Evolutionary conservation across 805 yeast species (phyloP).

Genomic region (Barnettozyma vustinii): DNA sequence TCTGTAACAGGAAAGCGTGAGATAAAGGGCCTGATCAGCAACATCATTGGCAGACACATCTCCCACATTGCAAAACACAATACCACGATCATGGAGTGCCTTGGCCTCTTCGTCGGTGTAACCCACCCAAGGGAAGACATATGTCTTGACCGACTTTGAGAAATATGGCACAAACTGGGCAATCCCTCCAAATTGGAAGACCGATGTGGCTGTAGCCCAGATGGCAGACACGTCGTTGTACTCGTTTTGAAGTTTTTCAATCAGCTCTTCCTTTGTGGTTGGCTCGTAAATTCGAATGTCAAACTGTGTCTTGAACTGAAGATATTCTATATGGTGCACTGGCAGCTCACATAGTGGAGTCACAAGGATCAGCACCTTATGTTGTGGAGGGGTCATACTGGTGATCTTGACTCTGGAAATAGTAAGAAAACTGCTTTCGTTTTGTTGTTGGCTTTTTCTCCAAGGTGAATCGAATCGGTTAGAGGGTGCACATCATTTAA

Average conservation of each 20-base stretch:
- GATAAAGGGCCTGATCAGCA: slow-evolving; percentile 62
- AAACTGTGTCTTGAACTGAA: slow-evolving; percentile 35
- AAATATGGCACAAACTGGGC: slow-evolving; percentile 37
- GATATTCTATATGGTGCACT: slow-evolving; percentile 40
- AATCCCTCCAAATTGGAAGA: slow-evolving; percentile 44
- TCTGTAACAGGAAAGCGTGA: slow-evolving; percentile 57
- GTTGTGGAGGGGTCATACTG: slow-evolving; percentile 2
- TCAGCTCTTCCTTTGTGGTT: slow-evolving; percentile 36
- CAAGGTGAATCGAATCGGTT: neutral
- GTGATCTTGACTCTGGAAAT: no score
- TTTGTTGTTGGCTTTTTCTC: neutral
- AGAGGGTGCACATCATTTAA: neutral
- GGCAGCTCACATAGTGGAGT: slow-evolving; percentile 35
- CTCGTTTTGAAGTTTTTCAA: slow-evolving; percentile 34
- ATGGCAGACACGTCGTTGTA: slow-evolving; percentile 42
- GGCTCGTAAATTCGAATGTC: slow-evolving; percentile 35
- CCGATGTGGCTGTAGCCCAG: slow-evolving; percentile 44
- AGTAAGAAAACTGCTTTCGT: neutral
- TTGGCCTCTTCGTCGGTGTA: slow-evolving; percentile 46
- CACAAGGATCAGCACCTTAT: slow-evolving; percentile 30
- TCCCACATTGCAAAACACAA: slow-evolving; percentile 58
- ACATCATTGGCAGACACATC: slow-evolving; percentile 59
- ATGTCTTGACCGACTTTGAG: slow-evolving; percentile 42
- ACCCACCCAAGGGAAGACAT: slow-evolving; percentile 59
- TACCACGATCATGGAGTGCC: slow-evolving; percentile 39